Evolutionary conservation across 768 basidiomycete genomes (phyloP), one percentile per base, ranked within the genome.

Genomic region (Postia placenta): DNA sequence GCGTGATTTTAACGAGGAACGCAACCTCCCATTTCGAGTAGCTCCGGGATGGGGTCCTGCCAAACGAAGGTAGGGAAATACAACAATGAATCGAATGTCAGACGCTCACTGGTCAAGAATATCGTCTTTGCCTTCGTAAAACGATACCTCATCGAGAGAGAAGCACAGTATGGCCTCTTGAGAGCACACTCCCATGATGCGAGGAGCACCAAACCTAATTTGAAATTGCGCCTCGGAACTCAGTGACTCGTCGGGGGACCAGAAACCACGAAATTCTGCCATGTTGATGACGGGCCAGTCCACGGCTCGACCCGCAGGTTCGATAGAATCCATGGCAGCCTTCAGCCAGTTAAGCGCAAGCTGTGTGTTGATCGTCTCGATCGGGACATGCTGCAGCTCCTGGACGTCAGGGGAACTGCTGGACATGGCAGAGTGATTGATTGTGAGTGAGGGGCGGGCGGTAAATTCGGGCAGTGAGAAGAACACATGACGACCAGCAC

Each of bases 401-500:
- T 28, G n/a, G 23, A 6, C 41, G 24, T 40, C 14, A 20, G 27
- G 19, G 11, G 45, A 24, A 33, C 15, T 27, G 15, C 33, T 41
- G 0, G 30, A 36, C 24, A 47, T 41, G 17, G 49, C 36, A 6
- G 62, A 60, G 37, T 55, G 60, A 46, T 63, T 59, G 50, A 63
- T 51, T 5, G 48, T 25, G 6, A 52, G 20, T 14, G 33, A 48
- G 33, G 48, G 49, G 17, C 47, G 47, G 44, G 43, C 45, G 41
- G 55, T 51, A 63, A 63, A 47, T 62, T 59, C 41, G n/a, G 64
- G 63, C 4, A 65, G 51, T 4, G 58, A 56, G 47, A 58, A 60
- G n/a, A 65, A 48, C 42, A 57, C 51, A 54, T 65, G 54, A 41
- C 52, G 44, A 0, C 61, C 61, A 1, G 62, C 59, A 15, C 47